Evolutionary conservation across 257 asterid species (phyloP).

Genomic region (Solanum corneliomulleri): DNA sequence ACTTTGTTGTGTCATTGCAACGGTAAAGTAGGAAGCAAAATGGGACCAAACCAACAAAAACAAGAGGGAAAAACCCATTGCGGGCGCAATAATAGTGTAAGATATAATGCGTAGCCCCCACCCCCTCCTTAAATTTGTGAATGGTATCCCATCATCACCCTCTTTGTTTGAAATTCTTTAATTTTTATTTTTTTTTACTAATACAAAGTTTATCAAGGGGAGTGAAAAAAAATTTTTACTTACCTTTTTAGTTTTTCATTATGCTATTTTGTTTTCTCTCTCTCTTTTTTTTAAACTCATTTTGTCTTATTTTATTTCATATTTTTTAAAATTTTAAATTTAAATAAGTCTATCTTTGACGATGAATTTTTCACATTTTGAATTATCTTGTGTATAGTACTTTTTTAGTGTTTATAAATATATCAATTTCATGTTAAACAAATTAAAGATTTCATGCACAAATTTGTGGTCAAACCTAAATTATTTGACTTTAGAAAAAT

Average conservation of each 20-base stretch:
- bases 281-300: too few relatives aligned
- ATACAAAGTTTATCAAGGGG: not conserved
- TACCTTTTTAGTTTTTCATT: not conserved
- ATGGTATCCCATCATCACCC: not conserved
- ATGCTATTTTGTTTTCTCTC: not conserved
- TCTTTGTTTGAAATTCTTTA: not conserved
- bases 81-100: not conserved
- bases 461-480: too few relatives aligned
- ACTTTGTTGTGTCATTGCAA: not conserved
- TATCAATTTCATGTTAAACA: too few relatives aligned
- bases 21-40: not conserved
- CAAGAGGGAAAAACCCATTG: not conserved
- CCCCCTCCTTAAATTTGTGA: not conserved
- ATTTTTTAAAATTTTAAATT: fast-evolving
- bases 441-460: too few relatives aligned
- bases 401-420: too few relatives aligned
- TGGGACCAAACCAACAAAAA: not conserved
- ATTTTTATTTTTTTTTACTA: too few relatives aligned
- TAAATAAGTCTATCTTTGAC: too few relatives aligned
- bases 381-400: too few relatives aligned
- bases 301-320: too few relatives aligned
- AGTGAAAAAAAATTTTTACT: not conserved
- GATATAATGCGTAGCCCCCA: not conserved
- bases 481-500: too few relatives aligned
- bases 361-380: too few relatives aligned